Percentiles rank a stretch among this genome's conserved stretches.
phyloP scores from a whole-genome alignment of 1,284 basidiomycete species.

The Austroboletus novae-zelandiae region DNA sequence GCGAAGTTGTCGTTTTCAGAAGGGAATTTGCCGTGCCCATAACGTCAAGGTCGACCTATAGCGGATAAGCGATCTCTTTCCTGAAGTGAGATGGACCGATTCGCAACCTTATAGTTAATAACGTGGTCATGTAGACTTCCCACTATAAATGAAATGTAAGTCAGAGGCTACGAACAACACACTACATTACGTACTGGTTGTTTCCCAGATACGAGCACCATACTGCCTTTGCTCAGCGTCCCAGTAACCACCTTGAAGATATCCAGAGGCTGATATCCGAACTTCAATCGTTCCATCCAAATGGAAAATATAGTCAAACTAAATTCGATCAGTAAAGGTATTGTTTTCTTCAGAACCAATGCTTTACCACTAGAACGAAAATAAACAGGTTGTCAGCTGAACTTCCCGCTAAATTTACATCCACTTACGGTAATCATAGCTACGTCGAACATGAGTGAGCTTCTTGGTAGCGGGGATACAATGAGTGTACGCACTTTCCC shows the following conservation, averaged over 20 bases:
- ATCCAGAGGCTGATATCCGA: conserved; percentile 63
- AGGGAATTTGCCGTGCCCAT: conserved; percentile 59
- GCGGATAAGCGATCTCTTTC: conserved; percentile 8
- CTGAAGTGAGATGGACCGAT: neutral
- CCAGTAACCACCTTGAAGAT: conserved; percentile 63
- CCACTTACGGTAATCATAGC: conserved; percentile 54
- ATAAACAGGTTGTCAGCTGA: neutral
- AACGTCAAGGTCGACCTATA: conserved; percentile 55
- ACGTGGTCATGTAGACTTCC: conserved; percentile 71
- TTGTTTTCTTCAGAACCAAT: neutral
- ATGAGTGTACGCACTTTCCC: conserved; percentile 50
- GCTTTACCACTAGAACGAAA: conserved; percentile 36
- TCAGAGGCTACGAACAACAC: neutral
- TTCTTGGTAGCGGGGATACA: neutral
- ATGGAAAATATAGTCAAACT: conserved; percentile 68
- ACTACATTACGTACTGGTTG: conserved; percentile 41
- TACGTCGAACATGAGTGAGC: conserved; percentile 18
- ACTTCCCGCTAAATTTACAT: neutral
- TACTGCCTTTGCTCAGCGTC: conserved; percentile 48
- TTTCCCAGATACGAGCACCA: conserved; percentile 54
- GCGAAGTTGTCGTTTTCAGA: conserved; percentile 45
- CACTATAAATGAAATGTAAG: conserved; percentile 36
- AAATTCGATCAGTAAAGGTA: conserved; percentile 10
- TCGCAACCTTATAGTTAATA: conserved; percentile 55
- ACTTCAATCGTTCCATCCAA: conserved; percentile 67